A percentile compares a stretch with the other conserved stretches of the same genome.
phyloP scores from a whole-genome alignment of 352 stramenopile species.

The Pythium scleroteichum region DNA sequence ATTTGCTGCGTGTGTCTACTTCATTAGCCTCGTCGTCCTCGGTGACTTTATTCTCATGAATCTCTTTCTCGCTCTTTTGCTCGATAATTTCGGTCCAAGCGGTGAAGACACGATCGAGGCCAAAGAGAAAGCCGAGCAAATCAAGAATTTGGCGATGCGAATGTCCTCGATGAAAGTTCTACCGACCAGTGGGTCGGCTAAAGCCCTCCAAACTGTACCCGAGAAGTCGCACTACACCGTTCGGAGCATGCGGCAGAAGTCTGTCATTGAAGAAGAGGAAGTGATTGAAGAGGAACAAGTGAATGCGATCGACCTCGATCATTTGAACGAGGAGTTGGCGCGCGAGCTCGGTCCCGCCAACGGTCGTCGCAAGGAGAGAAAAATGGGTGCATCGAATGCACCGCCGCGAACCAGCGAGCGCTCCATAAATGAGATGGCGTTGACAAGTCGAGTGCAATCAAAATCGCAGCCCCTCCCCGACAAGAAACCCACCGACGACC shows the following conservation, averaged over 20 bases:
- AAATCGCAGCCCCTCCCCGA: background rate
- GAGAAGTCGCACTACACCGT: background rate
- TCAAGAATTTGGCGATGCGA: constrained; percentile 48
- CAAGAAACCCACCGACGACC: background rate
- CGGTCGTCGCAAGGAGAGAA: constrained; percentile 6
- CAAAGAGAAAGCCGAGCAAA: constrained; percentile 52
- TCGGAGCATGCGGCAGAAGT: background rate
- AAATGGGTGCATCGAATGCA: constrained; percentile 17
- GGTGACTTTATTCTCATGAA: constrained; percentile 94
- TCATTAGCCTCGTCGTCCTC: constrained; percentile 86
- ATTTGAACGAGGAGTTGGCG: constrained; percentile 42
- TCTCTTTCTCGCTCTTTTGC: constrained; percentile 92
- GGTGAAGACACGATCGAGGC: constrained; percentile 49
- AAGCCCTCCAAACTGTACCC: background rate
- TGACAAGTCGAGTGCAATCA: constrained; percentile 7
- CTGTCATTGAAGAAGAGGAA: constrained; percentile 19
- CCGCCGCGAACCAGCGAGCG: constrained; percentile 8
- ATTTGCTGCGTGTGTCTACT: constrained; percentile 74
- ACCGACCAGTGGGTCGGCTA: constrained; percentile 9
- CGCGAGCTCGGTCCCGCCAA: constrained; percentile 29
- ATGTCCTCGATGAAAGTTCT: constrained; percentile 68
- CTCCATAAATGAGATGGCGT: background rate
- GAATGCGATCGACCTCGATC: constrained; percentile 29
- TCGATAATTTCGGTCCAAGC: constrained; percentile 88
- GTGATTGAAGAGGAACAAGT: constrained; percentile 25